phyloP scores from a whole-genome alignment of 768 basidiomycete species.

The Dacryopinax primogenitus region DNA sequence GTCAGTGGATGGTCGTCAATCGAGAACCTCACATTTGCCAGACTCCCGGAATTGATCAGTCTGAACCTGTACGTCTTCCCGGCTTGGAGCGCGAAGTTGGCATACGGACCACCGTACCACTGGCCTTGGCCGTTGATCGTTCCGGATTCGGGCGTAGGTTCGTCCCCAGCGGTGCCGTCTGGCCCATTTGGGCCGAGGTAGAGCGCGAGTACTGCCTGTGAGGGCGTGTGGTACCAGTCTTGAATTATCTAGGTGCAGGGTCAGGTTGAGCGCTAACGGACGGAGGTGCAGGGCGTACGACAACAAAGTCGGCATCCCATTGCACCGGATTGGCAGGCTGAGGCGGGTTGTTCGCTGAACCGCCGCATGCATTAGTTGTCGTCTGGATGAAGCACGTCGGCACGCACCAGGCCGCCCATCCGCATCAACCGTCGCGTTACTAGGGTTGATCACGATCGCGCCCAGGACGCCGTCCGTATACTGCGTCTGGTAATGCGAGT shows the following conservation, averaged over 20 bases:
- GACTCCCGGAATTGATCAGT: constrained; percentile 15
- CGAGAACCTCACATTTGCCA: constrained; percentile 13
- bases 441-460: constrained; percentile 15
- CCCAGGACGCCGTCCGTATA: constrained; percentile 15
- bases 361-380: not conserved
- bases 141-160: constrained; percentile 12
- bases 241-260: not conserved
- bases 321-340: not conserved
- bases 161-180: constrained; percentile 16
- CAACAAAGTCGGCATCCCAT: constrained; percentile 10
- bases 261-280: not conserved
- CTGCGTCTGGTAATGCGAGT: constrained; percentile 10
- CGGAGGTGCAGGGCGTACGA: not conserved
- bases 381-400: not conserved
- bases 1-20: constrained; percentile 17
- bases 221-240: constrained; percentile 12
- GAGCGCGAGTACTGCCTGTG: not conserved
- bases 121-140: constrained; percentile 15
- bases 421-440: constrained; percentile 8
- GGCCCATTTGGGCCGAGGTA: constrained; percentile 9
- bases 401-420: not conserved
- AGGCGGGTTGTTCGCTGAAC: not conserved
- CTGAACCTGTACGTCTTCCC: constrained; percentile 14
- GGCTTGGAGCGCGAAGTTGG: constrained; percentile 2
- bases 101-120: not conserved